phyloP scores from a whole-genome alignment of 768 basidiomycete genomes.

The Auricularia sp. region DNA sequence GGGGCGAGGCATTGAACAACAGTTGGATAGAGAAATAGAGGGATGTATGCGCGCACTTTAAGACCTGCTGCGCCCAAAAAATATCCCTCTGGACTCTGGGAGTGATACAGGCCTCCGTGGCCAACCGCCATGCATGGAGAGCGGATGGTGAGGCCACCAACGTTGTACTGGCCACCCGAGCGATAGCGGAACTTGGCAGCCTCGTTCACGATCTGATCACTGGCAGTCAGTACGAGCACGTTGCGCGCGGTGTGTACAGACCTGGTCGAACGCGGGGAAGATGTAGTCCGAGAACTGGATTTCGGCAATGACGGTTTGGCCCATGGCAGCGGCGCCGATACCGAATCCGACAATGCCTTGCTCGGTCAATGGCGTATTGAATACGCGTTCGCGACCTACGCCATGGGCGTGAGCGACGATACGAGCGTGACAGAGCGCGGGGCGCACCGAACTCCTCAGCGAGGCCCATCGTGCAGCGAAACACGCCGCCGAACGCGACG shows the following conservation, averaged over 20 bases:
- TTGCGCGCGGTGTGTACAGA: slow-evolving; percentile 19
- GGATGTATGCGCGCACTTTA: slow-evolving; percentile 42
- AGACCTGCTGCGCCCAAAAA: slow-evolving; percentile 86
- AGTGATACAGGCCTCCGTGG: slow-evolving; percentile 89
- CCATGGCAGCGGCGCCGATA: slow-evolving; percentile 85
- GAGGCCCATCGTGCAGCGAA: slow-evolving; percentile 88
- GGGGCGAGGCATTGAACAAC: too few species aligned
- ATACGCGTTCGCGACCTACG: slow-evolving; percentile 79
- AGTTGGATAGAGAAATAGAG: background rate
- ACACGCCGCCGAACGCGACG: slow-evolving; percentile 90
- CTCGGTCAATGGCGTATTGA: slow-evolving; percentile 89
- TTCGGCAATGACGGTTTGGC: slow-evolving; percentile 90
- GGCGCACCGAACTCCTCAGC: slow-evolving; percentile 82
- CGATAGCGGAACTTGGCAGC: slow-evolving; percentile 90
- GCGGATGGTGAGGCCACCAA: slow-evolving; percentile 74
- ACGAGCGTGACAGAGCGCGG: background rate
- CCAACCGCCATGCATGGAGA: slow-evolving; percentile 87
- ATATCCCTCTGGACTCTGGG: slow-evolving; percentile 90
- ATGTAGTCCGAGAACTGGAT: slow-evolving; percentile 85
- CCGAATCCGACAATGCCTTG: slow-evolving; percentile 95
- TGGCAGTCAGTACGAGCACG: slow-evolving; percentile 2
- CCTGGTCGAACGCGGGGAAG: slow-evolving; percentile 91
- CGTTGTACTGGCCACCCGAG: slow-evolving; percentile 73
- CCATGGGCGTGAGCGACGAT: background rate
- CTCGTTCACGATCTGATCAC: slow-evolving; percentile 75